A percentile compares a stretch with the other conserved stretches of the same genome.
Evolutionary conservation across 2,329 filamentous ascomycete genomes (phyloP).

Genomic region (Fusarium sp.): DNA sequence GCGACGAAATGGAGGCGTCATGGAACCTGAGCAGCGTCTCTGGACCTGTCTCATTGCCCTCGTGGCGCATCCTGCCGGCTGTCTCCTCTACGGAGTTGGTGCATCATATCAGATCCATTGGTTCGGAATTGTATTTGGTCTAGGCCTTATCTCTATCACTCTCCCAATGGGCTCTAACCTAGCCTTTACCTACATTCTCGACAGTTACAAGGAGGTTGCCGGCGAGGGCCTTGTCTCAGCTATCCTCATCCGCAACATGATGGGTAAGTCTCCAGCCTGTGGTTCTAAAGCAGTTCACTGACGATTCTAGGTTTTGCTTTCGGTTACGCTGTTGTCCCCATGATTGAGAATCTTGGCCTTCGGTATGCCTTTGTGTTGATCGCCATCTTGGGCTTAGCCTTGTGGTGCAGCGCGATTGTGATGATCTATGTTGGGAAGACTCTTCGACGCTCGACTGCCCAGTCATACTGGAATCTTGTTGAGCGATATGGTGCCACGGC

Average conservation of each 20-base stretch:
- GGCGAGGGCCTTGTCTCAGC: conserved; percentile 37
- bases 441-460: conserved; percentile 22
- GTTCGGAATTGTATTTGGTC: conserved; percentile 40
- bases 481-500: conserved; percentile 20
- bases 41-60: conserved; percentile 38
- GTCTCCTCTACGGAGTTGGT: conserved; percentile 38
- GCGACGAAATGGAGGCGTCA: conserved; percentile 37
- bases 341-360: conserved; percentile 18
- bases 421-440: conserved; percentile 33
- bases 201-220: conserved; percentile 42
- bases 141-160: conserved; percentile 36
- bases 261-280: conserved; percentile 20
- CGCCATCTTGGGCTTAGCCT: conserved; percentile 25
- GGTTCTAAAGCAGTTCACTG: rapidly evolving
- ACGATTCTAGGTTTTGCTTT: background rate
- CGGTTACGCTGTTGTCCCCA: background rate
- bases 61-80: conserved; percentile 38
- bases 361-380: conserved; percentile 38
- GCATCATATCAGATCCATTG: conserved; percentile 41
- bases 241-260: conserved; percentile 40
- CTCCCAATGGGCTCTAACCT: conserved; percentile 37
- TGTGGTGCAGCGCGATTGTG: conserved; percentile 27
- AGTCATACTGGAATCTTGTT: conserved; percentile 36
- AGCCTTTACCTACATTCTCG: conserved; percentile 40
- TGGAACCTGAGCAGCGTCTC: conserved; percentile 43